A percentile compares a stretch with the other conserved stretches of the same genome.
Evolutionary conservation across 441 rosid species (phyloP).

Genomic region (Rhodomyrtus psidioides): DNA sequence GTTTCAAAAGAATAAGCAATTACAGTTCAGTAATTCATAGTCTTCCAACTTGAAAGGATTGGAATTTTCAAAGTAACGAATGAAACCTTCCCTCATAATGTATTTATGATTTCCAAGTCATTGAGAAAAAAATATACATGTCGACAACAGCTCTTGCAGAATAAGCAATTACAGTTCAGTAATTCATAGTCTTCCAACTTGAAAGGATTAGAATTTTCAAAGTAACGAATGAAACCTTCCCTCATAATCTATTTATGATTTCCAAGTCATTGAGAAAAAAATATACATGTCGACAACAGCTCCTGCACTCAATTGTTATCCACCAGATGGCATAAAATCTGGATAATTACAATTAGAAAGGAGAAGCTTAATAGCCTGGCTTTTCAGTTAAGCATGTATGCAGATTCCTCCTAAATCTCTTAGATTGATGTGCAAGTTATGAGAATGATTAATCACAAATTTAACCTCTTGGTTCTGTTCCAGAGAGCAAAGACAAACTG

Average conservation of each 20-base stretch:
- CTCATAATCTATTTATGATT: background rate
- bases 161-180: background rate
- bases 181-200: background rate
- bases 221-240: background rate
- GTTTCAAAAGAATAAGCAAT: background rate
- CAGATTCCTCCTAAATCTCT: background rate
- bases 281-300: background rate
- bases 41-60: background rate
- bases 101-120: background rate
- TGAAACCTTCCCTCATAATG: background rate
- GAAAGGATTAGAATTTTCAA: background rate
- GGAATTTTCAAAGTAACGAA: background rate
- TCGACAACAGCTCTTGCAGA: background rate
- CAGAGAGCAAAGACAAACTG: constrained; percentile 55
- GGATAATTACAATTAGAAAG: background rate
- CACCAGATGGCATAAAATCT: background rate
- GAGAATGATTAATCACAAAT: background rate
- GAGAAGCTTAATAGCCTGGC: background rate
- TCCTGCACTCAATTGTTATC: background rate
- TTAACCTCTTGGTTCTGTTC: constrained; percentile 43
- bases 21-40: background rate
- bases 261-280: background rate
- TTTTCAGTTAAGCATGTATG: background rate
- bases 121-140: background rate
- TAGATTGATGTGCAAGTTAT: background rate